phyloP scores from a whole-genome alignment of 202 grass and related monocot species.

The Eragrostis tef region DNA sequence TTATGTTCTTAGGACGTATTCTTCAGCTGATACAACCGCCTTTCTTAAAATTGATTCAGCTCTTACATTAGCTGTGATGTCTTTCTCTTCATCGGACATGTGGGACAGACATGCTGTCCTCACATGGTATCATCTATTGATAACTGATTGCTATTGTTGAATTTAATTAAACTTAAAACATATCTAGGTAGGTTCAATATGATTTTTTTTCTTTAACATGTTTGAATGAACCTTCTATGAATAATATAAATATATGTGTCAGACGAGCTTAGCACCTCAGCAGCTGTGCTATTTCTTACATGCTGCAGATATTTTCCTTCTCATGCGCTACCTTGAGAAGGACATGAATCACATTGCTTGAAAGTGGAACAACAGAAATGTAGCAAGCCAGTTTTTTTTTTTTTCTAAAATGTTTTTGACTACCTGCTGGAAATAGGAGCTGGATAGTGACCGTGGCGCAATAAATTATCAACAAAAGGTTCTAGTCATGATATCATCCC shows the following conservation, averaged over 20 bases:
- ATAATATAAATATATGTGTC: constrained; percentile 24
- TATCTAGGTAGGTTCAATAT: not conserved
- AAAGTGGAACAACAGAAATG: constrained; percentile 50
- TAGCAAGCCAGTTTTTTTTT: constrained; percentile 14
- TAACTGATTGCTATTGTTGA: constrained; percentile 5
- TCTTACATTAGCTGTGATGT: constrained; percentile 35
- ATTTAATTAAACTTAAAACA: constrained; percentile 28
- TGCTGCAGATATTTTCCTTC: constrained; percentile 31
- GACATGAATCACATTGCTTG: constrained; percentile 48
- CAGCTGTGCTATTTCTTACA: constrained; percentile 29
- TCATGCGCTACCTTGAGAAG: constrained; percentile 27
- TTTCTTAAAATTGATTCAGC: not conserved
- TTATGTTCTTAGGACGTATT: constrained; percentile 24
- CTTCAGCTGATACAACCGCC: not conserved
- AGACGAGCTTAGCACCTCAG: constrained; percentile 14
- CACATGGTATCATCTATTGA: constrained; percentile 19
- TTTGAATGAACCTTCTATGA: constrained; percentile 19
- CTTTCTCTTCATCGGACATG: constrained; percentile 33
- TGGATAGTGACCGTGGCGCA: constrained; percentile 43
- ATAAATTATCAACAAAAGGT: constrained; percentile 39
- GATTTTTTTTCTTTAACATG: too few species aligned
- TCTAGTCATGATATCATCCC: constrained; percentile 33
- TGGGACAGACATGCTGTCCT: not conserved
- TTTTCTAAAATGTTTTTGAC: not conserved
- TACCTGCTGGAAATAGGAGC: constrained; percentile 28